Evolutionary conservation across 2,329 filamentous ascomycete genomes (phyloP).

Genomic region (Colletotrichum spaethianum): DNA sequence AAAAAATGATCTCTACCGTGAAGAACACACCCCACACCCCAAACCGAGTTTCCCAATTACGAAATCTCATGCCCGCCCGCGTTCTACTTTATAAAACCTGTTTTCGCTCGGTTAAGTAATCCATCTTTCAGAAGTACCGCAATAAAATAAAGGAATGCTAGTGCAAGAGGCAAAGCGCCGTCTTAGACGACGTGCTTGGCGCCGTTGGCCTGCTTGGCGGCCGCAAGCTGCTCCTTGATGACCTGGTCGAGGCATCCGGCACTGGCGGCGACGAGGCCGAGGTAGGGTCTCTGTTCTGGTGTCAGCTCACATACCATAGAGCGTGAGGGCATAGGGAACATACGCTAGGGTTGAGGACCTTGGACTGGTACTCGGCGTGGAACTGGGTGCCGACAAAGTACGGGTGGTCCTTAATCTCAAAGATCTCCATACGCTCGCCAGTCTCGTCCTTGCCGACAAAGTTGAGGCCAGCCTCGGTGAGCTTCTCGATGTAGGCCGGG

Average conservation of each 20-base stretch:
- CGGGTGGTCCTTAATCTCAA: conserved; percentile 87
- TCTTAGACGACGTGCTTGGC: conserved; percentile 37
- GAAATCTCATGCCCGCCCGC: conserved; percentile 8
- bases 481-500: conserved; percentile 78
- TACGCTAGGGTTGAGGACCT: conserved; percentile 78
- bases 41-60: neutral
- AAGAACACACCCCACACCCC: neutral
- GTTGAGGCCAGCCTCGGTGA: conserved; percentile 78
- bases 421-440: conserved; percentile 84
- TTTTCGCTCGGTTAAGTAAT: neutral
- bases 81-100: conserved; percentile 17
- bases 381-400: conserved; percentile 88
- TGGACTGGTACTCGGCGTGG: conserved; percentile 87
- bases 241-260: conserved; percentile 73
- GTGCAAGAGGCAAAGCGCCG: neutral
- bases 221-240: conserved; percentile 46
- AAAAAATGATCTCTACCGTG: neutral
- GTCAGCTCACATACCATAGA: conserved; percentile 68
- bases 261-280: conserved; percentile 87
- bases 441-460: conserved; percentile 87
- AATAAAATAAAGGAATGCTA: neutral
- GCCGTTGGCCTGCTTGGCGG: conserved; percentile 33
- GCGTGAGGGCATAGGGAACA: conserved; percentile 54
- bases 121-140: conserved; percentile 10
- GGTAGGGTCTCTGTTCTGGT: conserved; percentile 67